Evolutionary conservation across 2,329 filamentous ascomycete genomes (phyloP), one percentile per base, ranked within the genome.

Genomic region (Talaromyces funiculosus): DNA sequence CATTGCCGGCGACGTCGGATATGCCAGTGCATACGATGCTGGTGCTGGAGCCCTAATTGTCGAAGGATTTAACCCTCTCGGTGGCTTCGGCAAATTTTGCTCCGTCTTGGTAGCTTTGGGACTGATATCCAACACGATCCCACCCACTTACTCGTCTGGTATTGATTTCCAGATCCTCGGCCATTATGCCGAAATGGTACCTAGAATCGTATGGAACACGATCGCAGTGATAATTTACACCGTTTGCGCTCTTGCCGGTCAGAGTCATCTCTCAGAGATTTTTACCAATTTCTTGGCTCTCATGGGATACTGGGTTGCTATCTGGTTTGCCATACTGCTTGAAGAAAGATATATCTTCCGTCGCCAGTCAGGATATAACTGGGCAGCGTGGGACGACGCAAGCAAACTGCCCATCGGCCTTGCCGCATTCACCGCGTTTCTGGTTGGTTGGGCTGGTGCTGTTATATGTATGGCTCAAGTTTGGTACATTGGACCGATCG

Each of bases 291-390:
- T 89, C 69, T 77, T 89, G 4, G 84, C 85, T 0, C 73, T 89
- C 22, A 89, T 89, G 83, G 87, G 86, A 1, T 89, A 89, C 71
- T 89, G 85, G 86, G 80, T 87, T 16, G 80, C 80, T 14, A 83
- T 88, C 47, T 87, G 85, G 84, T 78, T 88, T 20, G 80, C 81
- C 1, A 86, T 89, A 51, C 76, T 83, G 1, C 71, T 77, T 14
- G 74, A 78, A 62, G 87, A 90, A 67, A 81, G 86, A 53, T 69
- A 86, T 20, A 76, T 89, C 53, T 89, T 89, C 70, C 78, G 84
- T 1, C 74, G 77, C 3, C 76, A 71, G 53, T 42, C 68, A 1
- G 77, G 76, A 1, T 88, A 83, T 71, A 81, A 85, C 63, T 89
- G 86, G 85, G 74, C 75, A 16, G 75, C 77, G 3, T 89, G 86